Evolutionary conservation across 2,329 filamentous ascomycete species (phyloP).

Genomic region (Aspergillus tanneri): DNA sequence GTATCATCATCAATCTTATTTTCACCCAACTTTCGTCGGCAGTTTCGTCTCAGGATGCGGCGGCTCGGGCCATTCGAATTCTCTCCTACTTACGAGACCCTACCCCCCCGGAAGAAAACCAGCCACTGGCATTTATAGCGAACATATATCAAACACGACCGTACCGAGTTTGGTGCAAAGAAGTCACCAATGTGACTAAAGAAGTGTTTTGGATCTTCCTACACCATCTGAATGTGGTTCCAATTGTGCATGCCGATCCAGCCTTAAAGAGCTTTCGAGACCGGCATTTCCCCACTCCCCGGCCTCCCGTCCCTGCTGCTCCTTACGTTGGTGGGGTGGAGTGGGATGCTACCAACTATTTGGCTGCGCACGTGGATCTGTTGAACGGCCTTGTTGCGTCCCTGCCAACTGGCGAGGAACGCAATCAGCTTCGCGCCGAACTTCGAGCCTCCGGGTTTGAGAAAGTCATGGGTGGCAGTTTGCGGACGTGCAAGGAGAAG

Average conservation of each 20-base stretch:
- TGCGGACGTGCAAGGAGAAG: slow-evolving; percentile 94
- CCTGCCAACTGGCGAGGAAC: slow-evolving; percentile 65
- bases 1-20: slow-evolving; percentile 82
- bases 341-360: slow-evolving; percentile 97
- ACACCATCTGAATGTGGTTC: slow-evolving; percentile 85
- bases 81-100: slow-evolving; percentile 79
- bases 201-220: slow-evolving; percentile 99
- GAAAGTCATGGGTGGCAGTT: slow-evolving; percentile 77
- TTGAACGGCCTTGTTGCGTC: slow-evolving; percentile 87
- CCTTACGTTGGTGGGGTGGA: slow-evolving; percentile 97
- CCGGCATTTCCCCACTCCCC: slow-evolving; percentile 78
- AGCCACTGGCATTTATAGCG: slow-evolving; percentile 79
- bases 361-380: slow-evolving; percentile 88
- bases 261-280: slow-evolving; percentile 40
- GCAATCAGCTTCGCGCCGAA: slow-evolving; percentile 75
- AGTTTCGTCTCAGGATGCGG: slow-evolving; percentile 59
- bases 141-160: slow-evolving; percentile 85
- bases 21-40: slow-evolving; percentile 82
- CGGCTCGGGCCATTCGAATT: slow-evolving; percentile 66
- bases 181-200: slow-evolving; percentile 88
- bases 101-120: slow-evolving; percentile 69
- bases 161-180: slow-evolving; percentile 92
- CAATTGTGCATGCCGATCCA: slow-evolving; percentile 43
- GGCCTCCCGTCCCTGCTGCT: slow-evolving; percentile 86
- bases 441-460: slow-evolving; percentile 86